Evolutionary conservation across 2,329 filamentous ascomycete species (phyloP).

Genomic region (Colletotrichum truncatum): DNA sequence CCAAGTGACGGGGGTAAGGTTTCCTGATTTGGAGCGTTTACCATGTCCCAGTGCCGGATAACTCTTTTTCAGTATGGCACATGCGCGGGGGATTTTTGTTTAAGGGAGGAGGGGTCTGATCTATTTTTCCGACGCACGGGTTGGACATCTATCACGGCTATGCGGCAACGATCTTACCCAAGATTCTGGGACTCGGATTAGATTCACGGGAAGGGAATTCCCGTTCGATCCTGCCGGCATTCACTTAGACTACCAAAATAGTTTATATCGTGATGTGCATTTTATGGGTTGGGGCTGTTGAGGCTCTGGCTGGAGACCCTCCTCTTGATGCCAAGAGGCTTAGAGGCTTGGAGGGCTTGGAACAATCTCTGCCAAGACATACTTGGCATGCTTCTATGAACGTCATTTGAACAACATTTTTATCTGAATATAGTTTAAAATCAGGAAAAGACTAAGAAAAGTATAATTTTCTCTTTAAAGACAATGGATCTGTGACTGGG

Average conservation of each 20-base stretch:
- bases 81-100: neutral
- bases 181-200: neutral
- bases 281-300: conserved; percentile 9
- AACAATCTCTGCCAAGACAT: conserved; percentile 8
- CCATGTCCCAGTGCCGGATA: neutral
- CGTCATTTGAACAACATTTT: neutral
- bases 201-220: conserved; percentile 4
- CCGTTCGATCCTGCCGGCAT: neutral
- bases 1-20: neutral
- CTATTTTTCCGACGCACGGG: neutral
- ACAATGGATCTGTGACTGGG: too few relatives aligned
- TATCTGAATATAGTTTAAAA: too few relatives aligned
- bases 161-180: neutral
- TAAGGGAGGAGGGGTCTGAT: neutral
- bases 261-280: neutral
- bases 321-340: conserved; percentile 6
- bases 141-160: neutral
- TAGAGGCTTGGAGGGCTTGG: conserved; percentile 4
- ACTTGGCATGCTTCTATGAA: conserved; percentile 19
- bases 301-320: conserved; percentile 23
- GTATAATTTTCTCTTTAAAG: neutral
- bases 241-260: neutral
- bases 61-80: neutral
- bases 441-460: neutral
- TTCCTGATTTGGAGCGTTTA: conserved; percentile 1